Evolutionary conservation across 164 flowering plant genomes (phyloP).

Genomic region (Taxillus chinensis): DNA sequence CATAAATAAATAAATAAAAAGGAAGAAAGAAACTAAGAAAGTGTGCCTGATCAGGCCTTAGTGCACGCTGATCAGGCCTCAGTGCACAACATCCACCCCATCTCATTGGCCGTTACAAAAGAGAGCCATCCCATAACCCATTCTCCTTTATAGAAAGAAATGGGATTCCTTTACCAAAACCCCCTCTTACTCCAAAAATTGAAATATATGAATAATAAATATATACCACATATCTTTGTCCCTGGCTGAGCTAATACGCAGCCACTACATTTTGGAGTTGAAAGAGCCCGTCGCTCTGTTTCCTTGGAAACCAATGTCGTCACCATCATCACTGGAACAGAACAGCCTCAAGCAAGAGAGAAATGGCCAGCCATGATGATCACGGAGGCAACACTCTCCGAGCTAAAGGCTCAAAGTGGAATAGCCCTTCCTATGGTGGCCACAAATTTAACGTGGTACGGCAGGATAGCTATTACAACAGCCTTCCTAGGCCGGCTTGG

Average conservation of each 20-base stretch:
- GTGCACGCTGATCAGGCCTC: too few species aligned
- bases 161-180: constrained; percentile 11
- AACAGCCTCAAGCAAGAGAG: neutral
- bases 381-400: constrained; percentile 21
- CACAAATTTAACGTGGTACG: constrained; percentile 73
- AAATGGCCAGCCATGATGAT: constrained; percentile 24
- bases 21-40: too few species aligned
- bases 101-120: constrained; percentile 22
- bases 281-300: constrained; percentile 8
- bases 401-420: constrained; percentile 43
- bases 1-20: too few species aligned
- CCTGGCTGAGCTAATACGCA: too few species aligned
- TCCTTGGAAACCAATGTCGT: constrained; percentile 21
- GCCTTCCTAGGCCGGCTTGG: constrained; percentile 79
- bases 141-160: constrained; percentile 1
- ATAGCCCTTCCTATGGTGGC: constrained; percentile 49
- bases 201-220: too few species aligned
- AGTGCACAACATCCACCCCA: neutral
- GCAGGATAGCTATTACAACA: constrained; percentile 58
- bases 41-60: too few species aligned
- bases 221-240: too few species aligned
- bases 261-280: neutral
- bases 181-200: neutral
- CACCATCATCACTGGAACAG: constrained; percentile 12
- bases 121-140: neutral